phyloP scores from a whole-genome alignment of 768 basidiomycete species.

The Crepidotus variabilis region DNA sequence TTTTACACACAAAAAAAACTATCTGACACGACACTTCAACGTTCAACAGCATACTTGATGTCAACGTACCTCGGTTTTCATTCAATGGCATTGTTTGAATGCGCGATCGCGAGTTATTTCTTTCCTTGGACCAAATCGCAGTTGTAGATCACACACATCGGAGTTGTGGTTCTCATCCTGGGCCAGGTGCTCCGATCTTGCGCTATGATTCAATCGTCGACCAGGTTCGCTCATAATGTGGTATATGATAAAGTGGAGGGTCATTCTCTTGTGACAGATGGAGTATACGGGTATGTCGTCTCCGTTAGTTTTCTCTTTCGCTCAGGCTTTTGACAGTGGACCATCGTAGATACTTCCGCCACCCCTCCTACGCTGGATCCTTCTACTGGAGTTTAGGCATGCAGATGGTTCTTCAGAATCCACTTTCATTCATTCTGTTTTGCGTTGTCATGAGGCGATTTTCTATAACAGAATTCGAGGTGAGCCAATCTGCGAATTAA shows the following conservation, averaged over 20 bases:
- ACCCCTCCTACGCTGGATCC: constrained; percentile 96
- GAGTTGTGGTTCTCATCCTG: constrained; percentile 57
- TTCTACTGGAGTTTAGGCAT: constrained; percentile 98
- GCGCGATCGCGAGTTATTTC: constrained; percentile 66
- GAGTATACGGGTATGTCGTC: constrained; percentile 76
- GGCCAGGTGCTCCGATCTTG: constrained; percentile 80
- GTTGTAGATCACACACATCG: constrained; percentile 55
- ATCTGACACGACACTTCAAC: constrained; percentile 1
- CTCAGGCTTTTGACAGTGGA: too few species aligned
- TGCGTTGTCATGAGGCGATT: constrained; percentile 75
- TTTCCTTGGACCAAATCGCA: constrained; percentile 58
- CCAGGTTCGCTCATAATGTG: constrained; percentile 90
- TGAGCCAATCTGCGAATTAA: constrained; percentile 41
- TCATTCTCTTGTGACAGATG: constrained; percentile 83
- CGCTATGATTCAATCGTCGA: constrained; percentile 96
- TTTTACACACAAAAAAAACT: constrained; percentile 17
- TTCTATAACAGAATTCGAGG: constrained; percentile 79
- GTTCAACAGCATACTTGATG: constrained; percentile 75
- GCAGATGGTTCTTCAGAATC: constrained; percentile 88
- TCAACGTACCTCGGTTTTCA: constrained; percentile 82
- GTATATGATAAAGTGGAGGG: constrained; percentile 67
- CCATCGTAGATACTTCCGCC: constrained; percentile 68
- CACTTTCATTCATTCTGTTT: constrained; percentile 67
- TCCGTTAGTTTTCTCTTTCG: background rate
- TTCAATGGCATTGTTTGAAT: constrained; percentile 72